Conservation (phyloP, 257 asterid species). For the Fraxinus quadrangulata region DNA sequence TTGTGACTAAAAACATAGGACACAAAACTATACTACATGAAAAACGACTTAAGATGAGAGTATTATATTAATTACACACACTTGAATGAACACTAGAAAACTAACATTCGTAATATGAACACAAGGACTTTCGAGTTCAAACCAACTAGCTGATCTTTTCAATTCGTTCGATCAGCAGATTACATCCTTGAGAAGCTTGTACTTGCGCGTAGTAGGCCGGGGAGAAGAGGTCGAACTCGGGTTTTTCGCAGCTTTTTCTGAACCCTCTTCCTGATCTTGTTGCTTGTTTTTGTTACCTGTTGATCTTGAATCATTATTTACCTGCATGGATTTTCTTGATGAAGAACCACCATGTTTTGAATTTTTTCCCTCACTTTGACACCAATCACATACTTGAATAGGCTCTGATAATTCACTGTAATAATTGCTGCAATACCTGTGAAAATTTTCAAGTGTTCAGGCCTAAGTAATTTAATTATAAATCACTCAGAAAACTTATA, state of each 20-base stretch:
- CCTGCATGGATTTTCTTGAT: slow-evolving; percentile 17
- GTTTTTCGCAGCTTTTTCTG: slow-evolving; percentile 33
- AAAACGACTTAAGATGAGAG: background rate
- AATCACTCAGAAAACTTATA: background rate
- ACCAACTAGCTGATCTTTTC: slow-evolving; percentile 4
- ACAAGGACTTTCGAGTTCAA: background rate
- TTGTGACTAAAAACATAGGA: background rate
- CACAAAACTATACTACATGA: background rate
- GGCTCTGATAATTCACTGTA: slow-evolving; percentile 31
- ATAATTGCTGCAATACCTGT: slow-evolving; percentile 52
- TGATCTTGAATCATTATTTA: slow-evolving; percentile 18
- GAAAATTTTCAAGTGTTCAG: background rate
- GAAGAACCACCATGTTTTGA: slow-evolving; percentile 21
- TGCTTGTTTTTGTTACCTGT: slow-evolving; percentile 37
- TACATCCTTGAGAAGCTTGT: slow-evolving; percentile 63
- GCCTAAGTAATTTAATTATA: background rate
- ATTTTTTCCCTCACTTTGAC: slow-evolving; percentile 37
- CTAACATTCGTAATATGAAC: background rate
- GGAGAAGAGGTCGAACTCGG: slow-evolving; percentile 35
- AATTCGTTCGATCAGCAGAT: slow-evolving; percentile 36
- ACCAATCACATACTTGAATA: slow-evolving; percentile 48
- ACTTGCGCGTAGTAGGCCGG: slow-evolving; percentile 46
- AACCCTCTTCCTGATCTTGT: slow-evolving; percentile 18
- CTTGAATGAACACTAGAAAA: background rate
- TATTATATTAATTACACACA: background rate